Evolutionary conservation across 108 stramenopile genomes (phyloP).

Genomic region (Mayamaea pseudoterrestris): DNA sequence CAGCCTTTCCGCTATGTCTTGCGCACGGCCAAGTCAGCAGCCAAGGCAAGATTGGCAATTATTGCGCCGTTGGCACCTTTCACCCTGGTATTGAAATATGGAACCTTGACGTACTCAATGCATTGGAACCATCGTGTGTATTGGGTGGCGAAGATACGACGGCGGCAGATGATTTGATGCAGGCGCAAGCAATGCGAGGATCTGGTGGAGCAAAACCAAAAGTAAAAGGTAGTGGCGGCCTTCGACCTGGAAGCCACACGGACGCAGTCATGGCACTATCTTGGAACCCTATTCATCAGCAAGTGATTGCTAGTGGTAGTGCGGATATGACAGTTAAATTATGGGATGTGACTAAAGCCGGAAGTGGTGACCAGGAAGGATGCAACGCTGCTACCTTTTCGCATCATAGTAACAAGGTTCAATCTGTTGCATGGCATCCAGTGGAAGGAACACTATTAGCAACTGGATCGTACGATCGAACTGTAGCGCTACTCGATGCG

Average conservation of each 20-base stretch:
- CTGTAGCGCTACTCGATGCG: conserved; percentile 78
- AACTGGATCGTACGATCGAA: conserved; percentile 85
- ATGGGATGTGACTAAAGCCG: conserved; percentile 82
- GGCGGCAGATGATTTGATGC: conserved; percentile 54
- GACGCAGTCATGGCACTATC: conserved; percentile 95
- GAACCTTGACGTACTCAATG: conserved; percentile 97
- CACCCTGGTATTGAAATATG: conserved; percentile 96
- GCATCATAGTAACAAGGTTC: conserved; percentile 96
- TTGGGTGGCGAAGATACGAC: conserved; percentile 88
- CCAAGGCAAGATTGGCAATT: conserved; percentile 63
- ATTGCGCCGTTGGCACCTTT: conserved; percentile 95
- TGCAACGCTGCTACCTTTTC: conserved; percentile 68
- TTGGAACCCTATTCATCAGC: conserved; percentile 91
- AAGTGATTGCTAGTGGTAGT: conserved; percentile 92
- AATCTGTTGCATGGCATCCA: conserved; percentile 90
- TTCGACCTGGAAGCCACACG: conserved; percentile 81
- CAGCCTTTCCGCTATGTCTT: conserved; percentile 91
- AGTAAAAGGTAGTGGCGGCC: conserved; percentile 11
- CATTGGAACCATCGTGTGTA: conserved; percentile 84
- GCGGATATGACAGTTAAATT: conserved; percentile 96
- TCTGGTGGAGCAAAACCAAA: conserved; percentile 8
- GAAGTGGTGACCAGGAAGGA: conserved; percentile 19
- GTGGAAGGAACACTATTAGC: conserved; percentile 85
- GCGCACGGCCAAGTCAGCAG: conserved; percentile 57
- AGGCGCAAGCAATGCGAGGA: conserved; percentile 49